Percentiles rank a stretch among this genome's conserved stretches.
These are phyloP conservation scores for Trifolium pratense DNA, from an alignment of 306 rosid species.

Conservation along the genomic window DNA sequence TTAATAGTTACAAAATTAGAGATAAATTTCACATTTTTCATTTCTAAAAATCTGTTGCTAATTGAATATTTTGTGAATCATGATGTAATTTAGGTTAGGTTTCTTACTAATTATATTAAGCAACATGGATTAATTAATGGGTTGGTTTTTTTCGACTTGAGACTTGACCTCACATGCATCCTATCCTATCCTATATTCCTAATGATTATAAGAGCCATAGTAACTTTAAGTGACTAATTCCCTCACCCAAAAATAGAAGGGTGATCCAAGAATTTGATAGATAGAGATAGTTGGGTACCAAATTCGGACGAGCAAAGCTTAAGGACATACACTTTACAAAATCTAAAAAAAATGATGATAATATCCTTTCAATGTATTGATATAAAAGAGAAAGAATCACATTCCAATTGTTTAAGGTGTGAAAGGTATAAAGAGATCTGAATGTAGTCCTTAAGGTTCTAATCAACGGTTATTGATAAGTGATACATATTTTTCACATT, in stretches of 20 bases:
- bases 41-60: not conserved
- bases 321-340: constrained; percentile 39
- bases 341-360: constrained; percentile 24
- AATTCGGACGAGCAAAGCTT: constrained; percentile 43
- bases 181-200: not conserved
- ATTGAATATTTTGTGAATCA: not conserved
- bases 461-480: not conserved
- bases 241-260: constrained; percentile 40
- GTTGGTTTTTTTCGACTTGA: not conserved
- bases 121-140: not conserved
- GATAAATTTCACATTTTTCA: not conserved
- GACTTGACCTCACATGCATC: not conserved
- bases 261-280: constrained; percentile 39
- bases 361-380: constrained; percentile 13
- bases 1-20: not conserved
- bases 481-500: constrained; percentile 22
- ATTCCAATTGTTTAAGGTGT: constrained; percentile 38
- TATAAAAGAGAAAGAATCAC: constrained; percentile 40
- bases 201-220: constrained; percentile 21
- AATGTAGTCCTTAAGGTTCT: constrained; percentile 4
- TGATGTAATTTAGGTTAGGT: not conserved
- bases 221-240: not conserved
- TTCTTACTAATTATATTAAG: not conserved
- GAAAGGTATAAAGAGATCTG: constrained; percentile 31
- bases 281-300: constrained; percentile 44